Conservation (phyloP, 208 protist species). For the Leishmania mexicana region DNA sequence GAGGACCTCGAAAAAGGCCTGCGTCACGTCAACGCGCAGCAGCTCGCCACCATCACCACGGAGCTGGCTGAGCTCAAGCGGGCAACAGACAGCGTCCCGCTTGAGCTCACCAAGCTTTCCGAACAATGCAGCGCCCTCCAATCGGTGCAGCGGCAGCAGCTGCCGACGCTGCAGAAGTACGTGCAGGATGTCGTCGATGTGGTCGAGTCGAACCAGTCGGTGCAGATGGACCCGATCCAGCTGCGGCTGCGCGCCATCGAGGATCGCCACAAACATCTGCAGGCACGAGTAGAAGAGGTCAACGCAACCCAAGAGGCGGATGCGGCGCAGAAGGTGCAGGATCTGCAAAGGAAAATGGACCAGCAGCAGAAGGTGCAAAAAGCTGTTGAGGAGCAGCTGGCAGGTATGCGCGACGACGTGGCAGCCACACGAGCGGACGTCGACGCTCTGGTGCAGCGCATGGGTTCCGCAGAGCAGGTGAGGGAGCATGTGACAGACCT, state of each 20-base stretch:
- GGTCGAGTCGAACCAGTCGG: constrained; percentile 24
- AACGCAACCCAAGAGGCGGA: constrained; percentile 8
- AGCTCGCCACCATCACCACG: constrained; percentile 4
- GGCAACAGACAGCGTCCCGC: constrained; percentile 2
- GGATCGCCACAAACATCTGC: constrained; percentile 20
- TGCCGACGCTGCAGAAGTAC: constrained; percentile 31
- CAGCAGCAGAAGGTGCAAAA: constrained; percentile 5
- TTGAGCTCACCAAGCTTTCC: not conserved
- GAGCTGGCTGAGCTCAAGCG: constrained; percentile 8
- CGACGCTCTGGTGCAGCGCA: not conserved
- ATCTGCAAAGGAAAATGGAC: constrained; percentile 5
- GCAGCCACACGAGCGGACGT: constrained; percentile 1
- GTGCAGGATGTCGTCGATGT: constrained; percentile 27
- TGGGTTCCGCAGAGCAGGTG: constrained; percentile 8
- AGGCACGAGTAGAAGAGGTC: constrained; percentile 14
- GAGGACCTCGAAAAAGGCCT: not conserved
- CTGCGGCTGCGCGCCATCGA: constrained; percentile 24
- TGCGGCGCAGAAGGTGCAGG: not conserved
- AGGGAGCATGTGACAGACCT: not conserved
- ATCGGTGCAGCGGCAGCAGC: constrained; percentile 31
- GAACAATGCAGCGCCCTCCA: constrained; percentile 20
- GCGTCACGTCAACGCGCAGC: constrained; percentile 4
- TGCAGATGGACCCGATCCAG: constrained; percentile 21
- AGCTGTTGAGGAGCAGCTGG: constrained; percentile 8
- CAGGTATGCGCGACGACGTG: constrained; percentile 5